Percentiles rank a stretch among this genome's conserved stretches.
Conservation (phyloP, 2,329 filamentous ascomycete species). For the Gliomastix tumulicola region DNA sequence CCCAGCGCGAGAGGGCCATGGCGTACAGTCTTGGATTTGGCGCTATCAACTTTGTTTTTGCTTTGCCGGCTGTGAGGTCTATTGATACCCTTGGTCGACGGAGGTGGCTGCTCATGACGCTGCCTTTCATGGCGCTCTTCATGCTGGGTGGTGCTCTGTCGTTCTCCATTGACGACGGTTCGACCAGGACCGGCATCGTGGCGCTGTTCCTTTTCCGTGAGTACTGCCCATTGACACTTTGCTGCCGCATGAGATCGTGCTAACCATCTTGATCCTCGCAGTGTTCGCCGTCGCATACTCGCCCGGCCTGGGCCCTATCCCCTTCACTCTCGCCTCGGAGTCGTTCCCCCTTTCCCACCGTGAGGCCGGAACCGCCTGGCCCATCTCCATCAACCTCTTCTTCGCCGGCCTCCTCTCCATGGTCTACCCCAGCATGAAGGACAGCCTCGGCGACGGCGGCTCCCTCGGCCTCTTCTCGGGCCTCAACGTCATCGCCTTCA, state of each 20-base stretch:
- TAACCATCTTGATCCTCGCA: slow-evolving; percentile 7
- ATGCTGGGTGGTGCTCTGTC: slow-evolving; percentile 29
- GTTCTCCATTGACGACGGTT: slow-evolving; percentile 12
- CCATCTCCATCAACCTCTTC: slow-evolving; percentile 38
- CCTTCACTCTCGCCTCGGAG: slow-evolving; percentile 42
- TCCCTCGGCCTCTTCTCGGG: slow-evolving; percentile 37
- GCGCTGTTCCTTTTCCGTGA: slow-evolving; percentile 26
- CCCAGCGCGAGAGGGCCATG: slow-evolving; percentile 14
- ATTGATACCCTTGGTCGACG: slow-evolving; percentile 30
- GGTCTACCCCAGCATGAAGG: slow-evolving; percentile 22
- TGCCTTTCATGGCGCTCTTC: slow-evolving; percentile 34
- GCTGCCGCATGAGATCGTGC: too few species aligned
- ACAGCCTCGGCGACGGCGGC: slow-evolving; percentile 17
- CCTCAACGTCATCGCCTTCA: slow-evolving; percentile 35
- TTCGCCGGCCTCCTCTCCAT: slow-evolving; percentile 39
- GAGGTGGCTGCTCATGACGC: slow-evolving; percentile 32
- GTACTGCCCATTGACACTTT: neutral
- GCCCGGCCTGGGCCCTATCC: slow-evolving; percentile 35
- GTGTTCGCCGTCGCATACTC: slow-evolving; percentile 34
- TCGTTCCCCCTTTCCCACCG: slow-evolving; percentile 41
- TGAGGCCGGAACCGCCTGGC: slow-evolving; percentile 39
- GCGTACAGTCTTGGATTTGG: slow-evolving; percentile 23
- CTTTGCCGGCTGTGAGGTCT: slow-evolving; percentile 25
- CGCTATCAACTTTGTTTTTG: slow-evolving; percentile 33
- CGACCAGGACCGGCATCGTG: slow-evolving; percentile 18